Conservation (phyloP, 1,284 basidiomycete genomes). For the Xanthoconium separans region DNA sequence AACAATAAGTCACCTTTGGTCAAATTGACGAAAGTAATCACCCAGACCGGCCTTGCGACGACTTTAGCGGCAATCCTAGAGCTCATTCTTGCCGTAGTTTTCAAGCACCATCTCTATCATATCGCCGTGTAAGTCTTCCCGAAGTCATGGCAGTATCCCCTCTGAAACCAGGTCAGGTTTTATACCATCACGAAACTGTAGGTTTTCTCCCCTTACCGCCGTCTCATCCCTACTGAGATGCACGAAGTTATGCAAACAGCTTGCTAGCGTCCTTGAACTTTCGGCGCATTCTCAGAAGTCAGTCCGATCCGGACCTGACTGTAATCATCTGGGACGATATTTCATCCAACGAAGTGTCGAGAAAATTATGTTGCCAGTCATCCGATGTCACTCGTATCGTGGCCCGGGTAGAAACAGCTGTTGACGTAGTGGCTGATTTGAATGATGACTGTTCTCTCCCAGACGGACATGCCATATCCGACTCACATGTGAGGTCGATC, state of each 20-base stretch:
- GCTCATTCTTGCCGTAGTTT: slow-evolving; percentile 12
- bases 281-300: slow-evolving; percentile 13
- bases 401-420: neutral
- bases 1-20: slow-evolving; percentile 4
- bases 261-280: slow-evolving; percentile 25
- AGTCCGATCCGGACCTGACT: neutral
- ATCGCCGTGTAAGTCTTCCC: slow-evolving; percentile 19
- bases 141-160: fast-evolving
- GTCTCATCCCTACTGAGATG: neutral
- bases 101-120: slow-evolving; percentile 4
- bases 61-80: slow-evolving; percentile 19
- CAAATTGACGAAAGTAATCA: slow-evolving; percentile 20
- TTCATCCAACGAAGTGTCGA: neutral
- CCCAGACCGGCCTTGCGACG: slow-evolving; percentile 30
- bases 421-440: neutral
- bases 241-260: slow-evolving; percentile 23
- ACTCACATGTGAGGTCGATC: neutral
- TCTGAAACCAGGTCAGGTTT: slow-evolving; percentile 13
- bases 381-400: neutral
- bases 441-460: neutral
- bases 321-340: slow-evolving; percentile 8
- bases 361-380: too few relatives aligned
- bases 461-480: too few relatives aligned
- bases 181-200: slow-evolving; percentile 27
- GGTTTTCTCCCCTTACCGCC: neutral